Evolutionary conservation across 495 filamentous ascomycete species (phyloP), one percentile per base, ranked within the genome.

Genomic region (Penicillium paradoxum): DNA sequence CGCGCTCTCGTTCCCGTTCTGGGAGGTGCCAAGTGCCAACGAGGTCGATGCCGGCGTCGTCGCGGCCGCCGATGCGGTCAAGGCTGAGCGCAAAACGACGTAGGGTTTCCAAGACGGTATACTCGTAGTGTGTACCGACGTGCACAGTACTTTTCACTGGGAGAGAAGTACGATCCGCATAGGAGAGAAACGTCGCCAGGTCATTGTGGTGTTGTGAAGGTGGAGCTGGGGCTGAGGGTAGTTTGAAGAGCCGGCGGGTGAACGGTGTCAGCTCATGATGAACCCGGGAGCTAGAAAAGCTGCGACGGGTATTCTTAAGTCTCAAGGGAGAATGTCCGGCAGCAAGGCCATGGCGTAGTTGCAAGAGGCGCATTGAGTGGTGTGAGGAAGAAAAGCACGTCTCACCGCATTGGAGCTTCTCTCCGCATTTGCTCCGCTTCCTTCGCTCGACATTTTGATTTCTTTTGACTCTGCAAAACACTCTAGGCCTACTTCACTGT

Each of bases 1-100:
- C 76, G 2, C 45, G 68, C 45, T 63, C 58, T 39, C 53, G 62
- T 4, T 74, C 70, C 19, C 57, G 60, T 38, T 56, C 51, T 9
- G 84, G 83, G 6, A 90, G 67, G 11, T 74, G 68, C 92, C 92
- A 97, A 15, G 81, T 81, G 19, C 91, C 91, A 2, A 90, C 71
- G 0, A 97, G 79, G 66, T 97, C 92, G 62, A 95, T 88, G 29
- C 92, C 92, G 44, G 71, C 74, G 69, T 97, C 91, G 14, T 80
- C 80, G 24, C 73, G 74, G 33, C 88, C 86, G 56, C 93, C 93
- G 14, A 86, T 79, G 39, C 89, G 86, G 40, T 75, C 72, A 4
- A 97, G 79, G 25, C 63, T 60, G 72, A 97, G 87, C 34, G 79
- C 82, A 36, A 84, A 78, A 6, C 64, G 68, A 8, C 75, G 63